Conservation (phyloP, 306 rosid species). For the Cicer chorassanicum region DNA sequence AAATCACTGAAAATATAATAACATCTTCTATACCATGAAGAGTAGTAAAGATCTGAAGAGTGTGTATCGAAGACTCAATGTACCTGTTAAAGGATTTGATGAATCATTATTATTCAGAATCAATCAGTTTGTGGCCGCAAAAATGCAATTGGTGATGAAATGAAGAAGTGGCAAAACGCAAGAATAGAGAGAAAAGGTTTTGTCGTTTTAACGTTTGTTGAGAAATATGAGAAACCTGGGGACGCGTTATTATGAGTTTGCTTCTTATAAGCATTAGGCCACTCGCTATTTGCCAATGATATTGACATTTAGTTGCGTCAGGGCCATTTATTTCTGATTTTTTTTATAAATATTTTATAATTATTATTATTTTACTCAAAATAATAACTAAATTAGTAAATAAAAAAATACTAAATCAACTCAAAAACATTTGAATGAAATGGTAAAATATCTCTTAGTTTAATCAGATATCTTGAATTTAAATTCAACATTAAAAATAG, state of each 20-base stretch:
- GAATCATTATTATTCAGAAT: neutral
- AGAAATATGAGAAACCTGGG: neutral
- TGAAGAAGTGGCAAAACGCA: neutral
- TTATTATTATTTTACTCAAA: too few relatives aligned
- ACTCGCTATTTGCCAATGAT: neutral
- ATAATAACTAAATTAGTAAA: too few relatives aligned
- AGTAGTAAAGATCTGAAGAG: neutral
- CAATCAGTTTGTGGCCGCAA: neutral
- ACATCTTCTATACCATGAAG: neutral
- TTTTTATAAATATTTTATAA: neutral
- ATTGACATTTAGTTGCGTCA: neutral
- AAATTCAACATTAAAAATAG: too few relatives aligned
- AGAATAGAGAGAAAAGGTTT: neutral
- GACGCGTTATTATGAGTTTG: neutral
- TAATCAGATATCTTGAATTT: too few relatives aligned
- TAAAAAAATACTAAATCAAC: too few relatives aligned
- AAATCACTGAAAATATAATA: neutral
- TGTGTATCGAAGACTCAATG: neutral
- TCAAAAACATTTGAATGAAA: too few relatives aligned
- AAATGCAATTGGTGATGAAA: neutral
- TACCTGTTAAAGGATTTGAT: conserved; percentile 30
- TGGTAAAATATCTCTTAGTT: too few relatives aligned
- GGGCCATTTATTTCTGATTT: neutral
- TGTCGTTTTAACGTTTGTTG: conserved; percentile 18
- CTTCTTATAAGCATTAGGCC: conserved; percentile 22